Conservation (phyloP, 164 flowering plant genomes). For the Cinnamomum chago region DNA sequence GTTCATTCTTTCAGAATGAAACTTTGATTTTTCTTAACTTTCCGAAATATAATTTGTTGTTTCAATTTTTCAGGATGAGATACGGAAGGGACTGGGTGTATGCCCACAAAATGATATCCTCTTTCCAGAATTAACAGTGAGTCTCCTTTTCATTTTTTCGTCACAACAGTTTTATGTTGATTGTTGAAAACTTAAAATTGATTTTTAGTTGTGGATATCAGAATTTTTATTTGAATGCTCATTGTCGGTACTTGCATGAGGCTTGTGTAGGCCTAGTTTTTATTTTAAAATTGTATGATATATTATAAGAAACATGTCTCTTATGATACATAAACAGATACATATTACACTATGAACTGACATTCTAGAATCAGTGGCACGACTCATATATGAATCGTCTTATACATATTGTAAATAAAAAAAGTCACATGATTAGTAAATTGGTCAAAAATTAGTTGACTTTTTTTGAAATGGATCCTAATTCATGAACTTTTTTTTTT, state of each 20-base stretch:
- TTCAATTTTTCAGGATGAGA: constrained; percentile 69
- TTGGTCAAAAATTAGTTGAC: no score
- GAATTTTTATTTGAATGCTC: not conserved
- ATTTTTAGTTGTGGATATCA: not conserved
- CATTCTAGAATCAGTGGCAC: no score
- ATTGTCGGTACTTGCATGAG: not conserved
- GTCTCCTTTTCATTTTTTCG: constrained; percentile 11
- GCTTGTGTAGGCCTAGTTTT: not conserved
- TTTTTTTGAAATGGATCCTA: no score
- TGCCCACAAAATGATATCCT: constrained; percentile 97
- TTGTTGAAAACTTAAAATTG: not conserved
- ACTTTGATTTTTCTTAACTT: not conserved
- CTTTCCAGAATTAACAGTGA: constrained; percentile 89
- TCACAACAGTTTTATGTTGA: not conserved
- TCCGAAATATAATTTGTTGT: constrained; percentile 44
- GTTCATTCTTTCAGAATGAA: no score
- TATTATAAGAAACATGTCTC: no score
- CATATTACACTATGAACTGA: no score
- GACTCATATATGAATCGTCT: no score
- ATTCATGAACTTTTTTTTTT: no score
- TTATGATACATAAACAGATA: no score
- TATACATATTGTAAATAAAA: no score
- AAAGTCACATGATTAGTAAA: no score
- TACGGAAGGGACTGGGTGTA: constrained; percentile 84
- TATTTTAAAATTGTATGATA: not conserved